A percentile compares a stretch with the other conserved stretches of the same genome.
Evolutionary conservation across 495 filamentous ascomycete genomes (phyloP).

Genomic region (Clavariopsis aquatica): DNA sequence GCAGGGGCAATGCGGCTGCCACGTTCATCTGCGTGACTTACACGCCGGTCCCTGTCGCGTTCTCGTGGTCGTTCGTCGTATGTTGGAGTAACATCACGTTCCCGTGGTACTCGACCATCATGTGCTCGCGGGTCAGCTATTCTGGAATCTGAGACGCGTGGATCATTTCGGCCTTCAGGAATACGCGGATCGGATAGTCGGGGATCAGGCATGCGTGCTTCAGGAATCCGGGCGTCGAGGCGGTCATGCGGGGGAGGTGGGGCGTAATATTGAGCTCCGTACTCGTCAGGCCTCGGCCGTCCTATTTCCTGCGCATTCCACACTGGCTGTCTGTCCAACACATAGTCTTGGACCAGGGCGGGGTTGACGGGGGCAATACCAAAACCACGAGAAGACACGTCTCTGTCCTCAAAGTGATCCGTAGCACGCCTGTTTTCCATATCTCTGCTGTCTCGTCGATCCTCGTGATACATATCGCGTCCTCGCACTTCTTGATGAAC

Average conservation of each 20-base stretch:
- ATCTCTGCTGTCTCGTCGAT: conserved; percentile 35
- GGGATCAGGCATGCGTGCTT: not conserved
- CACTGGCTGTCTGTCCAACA: conserved; percentile 33
- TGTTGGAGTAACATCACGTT: conserved; percentile 21
- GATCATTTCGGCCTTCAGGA: not conserved
- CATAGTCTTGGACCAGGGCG: conserved; percentile 24
- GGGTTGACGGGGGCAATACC: conserved; percentile 43
- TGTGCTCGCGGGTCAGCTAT: not conserved
- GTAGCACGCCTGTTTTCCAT: conserved; percentile 38
- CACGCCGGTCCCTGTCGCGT: conserved; percentile 27
- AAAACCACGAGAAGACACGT: conserved; percentile 45
- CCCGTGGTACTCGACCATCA: conserved; percentile 1
- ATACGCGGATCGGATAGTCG: not conserved
- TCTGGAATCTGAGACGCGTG: conserved; percentile 1
- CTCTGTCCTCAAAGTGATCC: conserved; percentile 38
- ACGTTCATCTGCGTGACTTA: conserved; percentile 16
- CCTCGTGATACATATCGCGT: conserved; percentile 36
- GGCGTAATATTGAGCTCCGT: conserved; percentile 39
- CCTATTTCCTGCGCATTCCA: conserved; percentile 21
- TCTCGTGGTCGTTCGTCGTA: conserved; percentile 40
- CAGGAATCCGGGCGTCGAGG: conserved; percentile 6
- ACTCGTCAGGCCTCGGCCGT: conserved; percentile 17
- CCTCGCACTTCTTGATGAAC: conserved; percentile 41
- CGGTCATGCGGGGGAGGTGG: conserved; percentile 35
- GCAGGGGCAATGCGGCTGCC: conserved; percentile 7